phyloP scores from a whole-genome alignment of 495 filamentous ascomycete species.

The Annulohypoxylon bovei region DNA sequence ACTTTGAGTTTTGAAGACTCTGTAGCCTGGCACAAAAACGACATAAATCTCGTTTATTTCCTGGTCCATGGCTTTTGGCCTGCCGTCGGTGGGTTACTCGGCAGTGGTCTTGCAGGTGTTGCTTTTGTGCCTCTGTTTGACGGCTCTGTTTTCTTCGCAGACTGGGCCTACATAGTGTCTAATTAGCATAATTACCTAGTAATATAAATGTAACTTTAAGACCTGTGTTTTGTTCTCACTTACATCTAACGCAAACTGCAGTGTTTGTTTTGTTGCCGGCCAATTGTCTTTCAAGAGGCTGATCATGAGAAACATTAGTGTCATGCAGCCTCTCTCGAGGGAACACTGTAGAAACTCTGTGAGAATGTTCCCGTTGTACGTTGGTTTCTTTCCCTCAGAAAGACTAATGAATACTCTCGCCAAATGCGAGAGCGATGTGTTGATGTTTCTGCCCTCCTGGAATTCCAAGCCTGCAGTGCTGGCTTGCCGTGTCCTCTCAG shows the following conservation, averaged over 20 bases:
- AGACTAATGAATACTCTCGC: conserved; percentile 61
- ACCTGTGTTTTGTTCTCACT: conserved; percentile 18
- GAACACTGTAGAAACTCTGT: conserved; percentile 95
- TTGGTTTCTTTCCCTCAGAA: conserved; percentile 81
- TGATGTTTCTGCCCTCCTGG: conserved; percentile 51
- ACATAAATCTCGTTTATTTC: neutral
- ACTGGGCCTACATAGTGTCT: conserved; percentile 7
- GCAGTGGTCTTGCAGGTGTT: neutral
- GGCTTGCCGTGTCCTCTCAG: conserved; percentile 77
- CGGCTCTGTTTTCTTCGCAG: neutral
- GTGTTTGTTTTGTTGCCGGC: conserved; percentile 86
- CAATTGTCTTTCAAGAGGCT: conserved; percentile 86
- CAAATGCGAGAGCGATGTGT: conserved; percentile 53
- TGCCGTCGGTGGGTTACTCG: neutral
- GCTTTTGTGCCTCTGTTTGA: neutral
- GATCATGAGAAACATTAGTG: conserved; percentile 98
- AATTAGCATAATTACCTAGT: conserved; percentile 16
- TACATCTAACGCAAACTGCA: conserved; percentile 92
- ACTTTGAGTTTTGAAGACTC: neutral
- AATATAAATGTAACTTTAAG: neutral
- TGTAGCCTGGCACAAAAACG: neutral
- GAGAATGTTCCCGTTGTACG: conserved; percentile 92
- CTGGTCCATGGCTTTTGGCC: neutral
- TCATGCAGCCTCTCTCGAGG: conserved; percentile 92
- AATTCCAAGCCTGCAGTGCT: conserved; percentile 62